Evolutionary conservation across 1,284 basidiomycete species (phyloP).

Genomic region (Austroboletus olivaceoglutinosus): DNA sequence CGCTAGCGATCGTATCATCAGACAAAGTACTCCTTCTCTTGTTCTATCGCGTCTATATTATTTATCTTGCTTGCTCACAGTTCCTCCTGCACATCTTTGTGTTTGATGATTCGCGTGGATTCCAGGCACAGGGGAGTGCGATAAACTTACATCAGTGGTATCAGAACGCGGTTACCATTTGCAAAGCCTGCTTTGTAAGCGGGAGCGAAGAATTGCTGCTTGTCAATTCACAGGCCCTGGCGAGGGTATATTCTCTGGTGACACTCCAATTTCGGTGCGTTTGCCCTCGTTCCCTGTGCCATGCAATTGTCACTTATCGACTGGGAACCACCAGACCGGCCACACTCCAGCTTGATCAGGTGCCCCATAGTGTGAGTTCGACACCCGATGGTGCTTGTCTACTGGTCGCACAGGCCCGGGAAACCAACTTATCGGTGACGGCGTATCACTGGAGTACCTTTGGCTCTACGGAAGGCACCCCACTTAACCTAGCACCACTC

Average conservation of each 20-base stretch:
- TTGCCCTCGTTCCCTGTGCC: background rate
- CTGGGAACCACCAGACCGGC: slow-evolving; percentile 14
- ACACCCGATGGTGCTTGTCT: slow-evolving; percentile 57
- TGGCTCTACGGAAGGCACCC: slow-evolving; percentile 20
- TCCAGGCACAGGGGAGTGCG: slow-evolving; percentile 36
- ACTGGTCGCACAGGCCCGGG: slow-evolving; percentile 32
- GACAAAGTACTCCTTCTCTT: slow-evolving; percentile 35
- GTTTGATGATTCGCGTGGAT: slow-evolving; percentile 42
- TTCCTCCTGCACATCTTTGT: slow-evolving; percentile 43
- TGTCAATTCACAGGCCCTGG: slow-evolving; percentile 40
- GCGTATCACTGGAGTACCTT: slow-evolving; percentile 29
- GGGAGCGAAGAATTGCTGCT: slow-evolving; percentile 51
- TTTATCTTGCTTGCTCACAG: slow-evolving; percentile 14
- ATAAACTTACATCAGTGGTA: slow-evolving; percentile 49
- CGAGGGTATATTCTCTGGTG: slow-evolving; percentile 49
- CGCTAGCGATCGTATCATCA: slow-evolving; percentile 43
- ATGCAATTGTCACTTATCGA: background rate
- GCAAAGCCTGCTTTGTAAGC: slow-evolving; percentile 35
- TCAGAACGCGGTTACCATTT: slow-evolving; percentile 26
- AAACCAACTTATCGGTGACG: slow-evolving; percentile 10
- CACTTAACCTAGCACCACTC: slow-evolving; percentile 11
- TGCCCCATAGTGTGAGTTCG: slow-evolving; percentile 29
- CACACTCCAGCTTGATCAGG: slow-evolving; percentile 16
- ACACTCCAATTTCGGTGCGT: slow-evolving; percentile 51
- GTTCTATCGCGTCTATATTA: background rate